phyloP scores from a whole-genome alignment of 129 eudicot species.

The Lactuca sativa region DNA sequence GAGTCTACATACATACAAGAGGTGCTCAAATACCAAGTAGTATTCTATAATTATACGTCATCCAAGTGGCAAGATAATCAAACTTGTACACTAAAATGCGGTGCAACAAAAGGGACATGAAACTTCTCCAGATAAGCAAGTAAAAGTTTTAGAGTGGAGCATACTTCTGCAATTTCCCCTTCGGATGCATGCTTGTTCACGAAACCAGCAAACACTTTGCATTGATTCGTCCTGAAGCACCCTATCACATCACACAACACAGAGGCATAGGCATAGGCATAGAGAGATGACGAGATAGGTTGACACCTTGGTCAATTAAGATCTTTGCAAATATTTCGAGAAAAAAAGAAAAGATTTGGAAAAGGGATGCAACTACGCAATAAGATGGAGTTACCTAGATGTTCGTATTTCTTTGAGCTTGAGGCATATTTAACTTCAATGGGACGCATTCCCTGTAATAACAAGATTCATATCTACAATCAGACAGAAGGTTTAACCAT shows the following conservation, averaged over 20 bases:
- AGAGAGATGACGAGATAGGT: conserved; percentile 22
- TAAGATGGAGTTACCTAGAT: conserved; percentile 49
- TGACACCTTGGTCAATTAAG: conserved; percentile 13
- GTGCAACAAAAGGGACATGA: too few relatives aligned
- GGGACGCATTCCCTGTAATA: conserved; percentile 55
- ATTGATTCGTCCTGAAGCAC: conserved; percentile 24
- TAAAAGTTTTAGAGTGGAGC: conserved; percentile 20
- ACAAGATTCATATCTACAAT: conserved; percentile 8
- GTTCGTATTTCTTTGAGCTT: conserved; percentile 67
- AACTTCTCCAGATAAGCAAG: too few relatives aligned
- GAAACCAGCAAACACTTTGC: conserved; percentile 69
- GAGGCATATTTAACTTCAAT: conserved; percentile 78
- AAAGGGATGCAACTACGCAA: neutral
- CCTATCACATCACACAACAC: conserved; percentile 24
- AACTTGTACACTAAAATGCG: too few relatives aligned
- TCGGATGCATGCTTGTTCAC: conserved; percentile 67
- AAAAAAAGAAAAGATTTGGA: neutral
- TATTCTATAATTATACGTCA: conserved; percentile 11
- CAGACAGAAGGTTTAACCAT: conserved; percentile 2
- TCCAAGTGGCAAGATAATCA: conserved; percentile 1
- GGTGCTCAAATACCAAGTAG: neutral
- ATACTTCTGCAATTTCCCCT: conserved; percentile 71
- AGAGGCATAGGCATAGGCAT: neutral
- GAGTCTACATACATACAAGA: conserved; percentile 3
- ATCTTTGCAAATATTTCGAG: conserved; percentile 11